Base-by-base conservation (phyloP, 345 rosid species). In the Aethionema arabicum region DNA sequence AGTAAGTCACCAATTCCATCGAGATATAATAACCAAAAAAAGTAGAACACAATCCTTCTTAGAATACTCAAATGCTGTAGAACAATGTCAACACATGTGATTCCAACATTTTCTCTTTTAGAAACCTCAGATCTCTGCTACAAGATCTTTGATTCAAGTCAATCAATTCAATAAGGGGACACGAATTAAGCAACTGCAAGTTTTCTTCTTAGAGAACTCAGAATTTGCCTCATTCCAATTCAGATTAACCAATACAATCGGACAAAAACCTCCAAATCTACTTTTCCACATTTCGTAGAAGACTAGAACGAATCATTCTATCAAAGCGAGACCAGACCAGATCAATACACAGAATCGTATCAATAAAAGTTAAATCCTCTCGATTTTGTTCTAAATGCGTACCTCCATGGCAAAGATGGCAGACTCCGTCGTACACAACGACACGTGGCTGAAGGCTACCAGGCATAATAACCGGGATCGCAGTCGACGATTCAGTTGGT, bases 381-480 rank as follows among this genome's bases (percentile, higher is more conserved):
- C 31, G 38, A 45, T 14, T 7, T 52, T 4, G 43, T 55, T 69
- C 41, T 35, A 29, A 0, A 21, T 0, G 36, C 21, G 11, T 72
- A 92, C 97, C 95, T 81, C 85, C 67, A 74, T 92, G 96, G 80
- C 98, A 92, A 80, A 92, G 97, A 77, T 80, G 95, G 72, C 97
- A 92, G 72, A 92, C 96, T 27, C 97, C 96, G 71, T 92, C 97
- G 64, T 87, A 92, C 50, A 92, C 72, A 33, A 87, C 95, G 65
- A 89, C 98, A 38, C 97, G 81, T 27, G 98, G 97, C 83, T 92
- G 93, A 21, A 92, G 91, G 57, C 81, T 53, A 42, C 73, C 56
- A 52, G 82, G 83, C 48, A 74, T 37, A 27, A 59, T 51, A 16
- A 63, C 50, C 40, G 83, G 74, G 43, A 67, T 77, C 30, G 70